Evolutionary conservation across 2,329 filamentous ascomycete genomes (phyloP).

Genomic region (Paramyrothecium sp.): DNA sequence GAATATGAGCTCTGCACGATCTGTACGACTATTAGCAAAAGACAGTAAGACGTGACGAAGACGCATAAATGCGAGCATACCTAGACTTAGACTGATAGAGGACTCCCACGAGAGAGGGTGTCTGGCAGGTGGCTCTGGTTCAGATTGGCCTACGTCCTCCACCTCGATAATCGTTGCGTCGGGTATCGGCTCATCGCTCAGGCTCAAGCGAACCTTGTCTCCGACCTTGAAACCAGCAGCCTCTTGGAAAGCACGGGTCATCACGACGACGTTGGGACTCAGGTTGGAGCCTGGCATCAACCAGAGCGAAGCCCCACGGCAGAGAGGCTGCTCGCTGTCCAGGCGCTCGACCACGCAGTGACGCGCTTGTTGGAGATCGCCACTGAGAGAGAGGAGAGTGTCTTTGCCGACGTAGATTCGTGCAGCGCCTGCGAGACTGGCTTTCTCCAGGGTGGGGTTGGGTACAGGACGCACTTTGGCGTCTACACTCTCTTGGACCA

Average conservation of each 20-base stretch:
- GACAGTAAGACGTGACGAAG: not conserved
- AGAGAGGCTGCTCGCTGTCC: conserved; percentile 15
- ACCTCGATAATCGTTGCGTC: conserved; percentile 59
- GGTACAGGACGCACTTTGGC: conserved; percentile 41
- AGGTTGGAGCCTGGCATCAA: conserved; percentile 57
- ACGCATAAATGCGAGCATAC: conserved; percentile 16
- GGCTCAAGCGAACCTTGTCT: conserved; percentile 60
- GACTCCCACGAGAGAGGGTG: conserved; percentile 35
- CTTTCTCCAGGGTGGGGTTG: conserved; percentile 39
- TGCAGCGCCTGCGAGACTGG: conserved; percentile 40
- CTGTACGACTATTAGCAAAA: conserved; percentile 27
- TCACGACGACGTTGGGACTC: conserved; percentile 66
- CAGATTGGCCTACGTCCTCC: conserved; percentile 51
- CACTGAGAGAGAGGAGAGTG: conserved; percentile 41
- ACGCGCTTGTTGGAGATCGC: conserved; percentile 39
- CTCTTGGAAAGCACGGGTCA: conserved; percentile 72
- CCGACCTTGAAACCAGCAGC: conserved; percentile 70
- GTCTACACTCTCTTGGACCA: conserved; percentile 33
- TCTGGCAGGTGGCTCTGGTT: conserved; percentile 25
- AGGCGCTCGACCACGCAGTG: conserved; percentile 39
- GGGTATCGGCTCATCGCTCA: conserved; percentile 49
- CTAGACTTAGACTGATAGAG: conserved; percentile 28
- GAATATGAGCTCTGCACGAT: conserved; percentile 65
- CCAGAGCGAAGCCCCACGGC: conserved; percentile 49
- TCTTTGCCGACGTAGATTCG: conserved; percentile 49